These are phyloP conservation scores for Auriscalpium microsporum DNA, from an alignment of 768 basidiomycete species.

Conservation along the genomic window DNA sequence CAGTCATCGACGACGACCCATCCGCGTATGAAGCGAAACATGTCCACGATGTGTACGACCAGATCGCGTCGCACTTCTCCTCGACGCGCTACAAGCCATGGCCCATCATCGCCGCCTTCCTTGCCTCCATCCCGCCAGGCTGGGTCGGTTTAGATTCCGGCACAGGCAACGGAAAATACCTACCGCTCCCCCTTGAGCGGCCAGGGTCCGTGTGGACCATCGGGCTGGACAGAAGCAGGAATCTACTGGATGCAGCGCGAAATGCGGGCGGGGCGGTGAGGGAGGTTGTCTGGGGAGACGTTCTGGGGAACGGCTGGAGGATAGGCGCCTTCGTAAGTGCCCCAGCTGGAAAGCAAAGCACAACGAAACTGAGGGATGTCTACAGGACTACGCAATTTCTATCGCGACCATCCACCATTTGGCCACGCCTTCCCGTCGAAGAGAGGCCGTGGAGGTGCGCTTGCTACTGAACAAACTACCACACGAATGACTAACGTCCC, in stretches of 20 bases:
- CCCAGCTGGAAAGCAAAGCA: background rate
- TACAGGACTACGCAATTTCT: slow-evolving; percentile 90
- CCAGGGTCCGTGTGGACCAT: slow-evolving; percentile 61
- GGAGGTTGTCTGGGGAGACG: slow-evolving; percentile 79
- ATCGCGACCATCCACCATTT: slow-evolving; percentile 98
- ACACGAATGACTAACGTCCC: too few relatives aligned
- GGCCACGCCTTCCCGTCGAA: slow-evolving; percentile 68
- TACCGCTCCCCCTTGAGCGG: slow-evolving; percentile 61
- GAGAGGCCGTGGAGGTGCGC: slow-evolving; percentile 62
- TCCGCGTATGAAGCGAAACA: slow-evolving; percentile 60
- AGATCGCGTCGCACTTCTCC: slow-evolving; percentile 82
- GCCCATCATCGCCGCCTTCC: slow-evolving; percentile 77
- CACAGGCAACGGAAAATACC: slow-evolving; percentile 96
- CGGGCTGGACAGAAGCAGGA: slow-evolving; percentile 77
- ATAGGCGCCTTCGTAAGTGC: slow-evolving; percentile 67
- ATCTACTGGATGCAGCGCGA: slow-evolving; percentile 68
- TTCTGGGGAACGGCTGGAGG: slow-evolving; percentile 68
- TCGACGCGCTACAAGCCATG: slow-evolving; percentile 92
- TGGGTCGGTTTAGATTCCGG: slow-evolving; percentile 92
- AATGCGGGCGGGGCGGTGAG: slow-evolving; percentile 46
- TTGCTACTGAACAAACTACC: background rate
- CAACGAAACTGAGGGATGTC: background rate
- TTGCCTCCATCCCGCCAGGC: slow-evolving; percentile 61
- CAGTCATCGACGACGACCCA: slow-evolving; percentile 39
- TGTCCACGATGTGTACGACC: slow-evolving; percentile 79